phyloP scores from a whole-genome alignment of 164 flowering plant genomes.

The Berberis vulgaris region DNA sequence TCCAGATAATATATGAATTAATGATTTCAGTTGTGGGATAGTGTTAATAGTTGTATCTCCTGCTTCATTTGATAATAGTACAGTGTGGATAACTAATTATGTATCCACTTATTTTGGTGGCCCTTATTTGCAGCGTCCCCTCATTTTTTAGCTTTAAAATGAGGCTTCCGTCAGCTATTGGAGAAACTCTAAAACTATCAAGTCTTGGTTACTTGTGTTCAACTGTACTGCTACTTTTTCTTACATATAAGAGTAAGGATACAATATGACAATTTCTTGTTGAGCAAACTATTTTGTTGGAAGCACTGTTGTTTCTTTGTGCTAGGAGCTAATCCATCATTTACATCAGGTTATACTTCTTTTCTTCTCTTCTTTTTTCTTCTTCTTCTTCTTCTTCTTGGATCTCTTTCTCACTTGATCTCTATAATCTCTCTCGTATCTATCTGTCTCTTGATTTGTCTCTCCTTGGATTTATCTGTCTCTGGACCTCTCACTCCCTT shows the following conservation, averaged over 20 bases:
- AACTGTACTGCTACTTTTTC: constrained; percentile 25
- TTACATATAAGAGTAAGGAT: constrained; percentile 25
- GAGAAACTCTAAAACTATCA: constrained; percentile 57
- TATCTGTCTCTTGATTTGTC: too few species aligned
- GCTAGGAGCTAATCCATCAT: constrained; percentile 80
- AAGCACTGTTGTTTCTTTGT: constrained; percentile 45
- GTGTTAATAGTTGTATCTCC: too few species aligned
- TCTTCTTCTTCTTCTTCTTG: too few species aligned
- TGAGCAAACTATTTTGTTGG: constrained; percentile 47
- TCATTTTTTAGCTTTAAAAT: constrained; percentile 87
- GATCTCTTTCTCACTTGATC: too few species aligned
- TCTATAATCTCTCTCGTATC: too few species aligned
- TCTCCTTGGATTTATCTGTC: too few species aligned
- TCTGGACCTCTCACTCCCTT: too few species aligned
- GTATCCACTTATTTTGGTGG: constrained; percentile 2
- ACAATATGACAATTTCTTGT: constrained; percentile 28
- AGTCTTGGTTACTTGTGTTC: constrained; percentile 40
- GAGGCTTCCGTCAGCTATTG: constrained; percentile 53
- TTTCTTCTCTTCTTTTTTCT: too few species aligned
- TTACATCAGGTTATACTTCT: constrained; percentile 55
- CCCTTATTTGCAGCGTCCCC: constrained; percentile 63
- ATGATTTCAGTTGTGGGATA: too few species aligned
- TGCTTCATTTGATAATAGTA: too few species aligned
- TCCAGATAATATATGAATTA: too few species aligned
- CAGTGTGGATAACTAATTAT: too few species aligned